Percentiles rank a stretch among this genome's conserved stretches.
Evolutionary conservation across 148 eudicot genomes (phyloP).

Genomic region (Rhododendron mucronatum): DNA sequence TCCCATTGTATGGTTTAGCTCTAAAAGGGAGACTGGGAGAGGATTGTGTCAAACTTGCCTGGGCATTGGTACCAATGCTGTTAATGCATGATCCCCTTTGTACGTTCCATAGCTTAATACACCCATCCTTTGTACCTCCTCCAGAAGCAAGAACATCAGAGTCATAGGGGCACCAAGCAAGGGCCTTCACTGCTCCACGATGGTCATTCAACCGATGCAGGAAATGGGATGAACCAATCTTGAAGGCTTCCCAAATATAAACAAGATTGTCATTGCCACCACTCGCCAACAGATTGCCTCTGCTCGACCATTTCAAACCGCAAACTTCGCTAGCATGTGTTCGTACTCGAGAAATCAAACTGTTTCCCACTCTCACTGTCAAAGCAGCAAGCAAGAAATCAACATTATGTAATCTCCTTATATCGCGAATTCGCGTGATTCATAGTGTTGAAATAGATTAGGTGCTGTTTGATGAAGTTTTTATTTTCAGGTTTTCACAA

Average conservation of each 20-base stretch:
- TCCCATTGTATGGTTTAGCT: not conserved
- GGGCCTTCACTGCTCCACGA: constrained; percentile 40
- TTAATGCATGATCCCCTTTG: constrained; percentile 26
- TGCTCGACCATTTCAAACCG: constrained; percentile 38
- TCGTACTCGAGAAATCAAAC: constrained; percentile 4
- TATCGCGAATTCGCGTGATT: too few relatives aligned
- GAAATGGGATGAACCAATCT: constrained; percentile 22
- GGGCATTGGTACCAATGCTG: constrained; percentile 30
- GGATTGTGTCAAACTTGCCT: constrained; percentile 26
- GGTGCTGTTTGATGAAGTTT: not conserved
- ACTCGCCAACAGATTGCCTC: constrained; percentile 36
- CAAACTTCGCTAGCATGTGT: constrained; percentile 25
- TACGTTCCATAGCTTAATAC: constrained; percentile 36
- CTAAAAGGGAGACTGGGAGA: not conserved
- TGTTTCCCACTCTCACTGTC: constrained; percentile 33
- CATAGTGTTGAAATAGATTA: not conserved
- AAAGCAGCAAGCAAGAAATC: not conserved
- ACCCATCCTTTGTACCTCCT: constrained; percentile 34
- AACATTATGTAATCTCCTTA: not conserved
- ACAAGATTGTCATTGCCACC: constrained; percentile 37
- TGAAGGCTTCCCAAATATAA: constrained; percentile 38
- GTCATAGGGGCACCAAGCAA: constrained; percentile 45
- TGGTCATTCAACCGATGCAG: constrained; percentile 29
- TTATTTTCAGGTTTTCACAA: not conserved
- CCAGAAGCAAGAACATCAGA: constrained; percentile 36